Evolutionary conservation across 148 eudicot species (phyloP).

Genomic region (Vaccinium myrtillus): DNA sequence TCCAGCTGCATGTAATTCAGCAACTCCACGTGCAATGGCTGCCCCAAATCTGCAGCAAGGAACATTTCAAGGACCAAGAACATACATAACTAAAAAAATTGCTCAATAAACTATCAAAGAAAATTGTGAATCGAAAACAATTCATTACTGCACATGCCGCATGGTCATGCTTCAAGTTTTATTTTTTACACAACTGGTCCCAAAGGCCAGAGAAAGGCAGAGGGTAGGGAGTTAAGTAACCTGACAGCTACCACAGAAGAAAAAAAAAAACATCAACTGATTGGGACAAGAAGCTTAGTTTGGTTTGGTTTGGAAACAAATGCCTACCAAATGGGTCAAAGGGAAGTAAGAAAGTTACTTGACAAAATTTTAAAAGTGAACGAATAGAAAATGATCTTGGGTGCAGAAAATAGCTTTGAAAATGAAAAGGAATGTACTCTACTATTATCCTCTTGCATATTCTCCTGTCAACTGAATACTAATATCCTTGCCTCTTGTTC

Average conservation of each 20-base stretch:
- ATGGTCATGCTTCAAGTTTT: not conserved
- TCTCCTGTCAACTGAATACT: not conserved
- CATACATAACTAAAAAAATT: not conserved
- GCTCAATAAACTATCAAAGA: not conserved
- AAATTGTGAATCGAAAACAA: not conserved
- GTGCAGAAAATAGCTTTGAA: not conserved
- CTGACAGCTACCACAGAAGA: not conserved
- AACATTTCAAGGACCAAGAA: slow-evolving; percentile 15
- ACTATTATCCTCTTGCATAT: not conserved
- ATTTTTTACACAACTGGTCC: not conserved
- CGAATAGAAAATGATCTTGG: too few relatives aligned
- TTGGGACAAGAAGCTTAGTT: not conserved
- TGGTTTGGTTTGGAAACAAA: not conserved
- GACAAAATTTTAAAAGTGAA: not conserved
- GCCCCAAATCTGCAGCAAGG: slow-evolving; percentile 76
- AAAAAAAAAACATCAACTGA: not conserved
- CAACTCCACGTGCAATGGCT: slow-evolving; percentile 91
- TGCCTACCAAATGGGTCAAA: not conserved
- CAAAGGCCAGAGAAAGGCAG: not conserved
- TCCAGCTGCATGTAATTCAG: slow-evolving; percentile 96
- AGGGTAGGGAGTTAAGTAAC: not conserved
- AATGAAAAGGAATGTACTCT: not conserved
- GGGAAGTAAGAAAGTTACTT: not conserved
- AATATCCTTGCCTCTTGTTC: not conserved
- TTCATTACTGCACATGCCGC: not conserved